Base-by-base conservation (phyloP, 106 monocot genomes). In the Allium sativum region DNA sequence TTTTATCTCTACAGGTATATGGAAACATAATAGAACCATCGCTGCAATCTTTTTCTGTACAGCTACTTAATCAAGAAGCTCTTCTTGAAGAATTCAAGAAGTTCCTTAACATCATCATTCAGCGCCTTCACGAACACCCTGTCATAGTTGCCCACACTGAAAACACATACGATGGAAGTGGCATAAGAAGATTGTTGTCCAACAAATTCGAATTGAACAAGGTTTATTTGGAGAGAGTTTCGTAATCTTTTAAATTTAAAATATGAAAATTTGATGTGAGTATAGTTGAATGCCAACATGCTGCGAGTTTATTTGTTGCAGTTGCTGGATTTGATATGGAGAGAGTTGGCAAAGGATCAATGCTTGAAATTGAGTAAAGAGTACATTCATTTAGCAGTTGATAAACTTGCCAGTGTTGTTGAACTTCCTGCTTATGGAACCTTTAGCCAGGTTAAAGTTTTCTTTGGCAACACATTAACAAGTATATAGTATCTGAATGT, bases 91-190 rank as follows among this genome's bases (percentile, higher is more conserved):
- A 81, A 59, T 81, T 95, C 44, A 90, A 77, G 76, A 84, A 81
- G 58, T 47, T 87, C 58, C 40, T 89, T 40, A 18, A 62, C 21
- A 40, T 21, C 10, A 76, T 95, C 18, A 62, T 42, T 17, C 69
- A 59, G 12, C 65, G 61, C 9, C 86, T 95, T 22, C 70, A 82
- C 16, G 90, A 90, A 65, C 76, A 81, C 31, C 94, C 77, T 45
- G 79, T 90, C 13, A 86, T 95, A 21, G 89, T 95, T 59, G 94
- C 94, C 9, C 90, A 90, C 65, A 90, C 68, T 15, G 94, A 90
- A 13, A 86, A 86, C 58, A 83, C 67, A 13, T 86, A 83, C 17
- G 84, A 95, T 67, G 94, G 90, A 22, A 84, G 68, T 58, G 76
- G 78, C 43, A 72, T 95, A 44, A 77, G 71, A 59, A 81, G 76